Percentiles rank a stretch among this genome's conserved stretches.
Evolutionary conservation across 345 rosid genomes (phyloP).

Genomic region (Turritis glabra): DNA sequence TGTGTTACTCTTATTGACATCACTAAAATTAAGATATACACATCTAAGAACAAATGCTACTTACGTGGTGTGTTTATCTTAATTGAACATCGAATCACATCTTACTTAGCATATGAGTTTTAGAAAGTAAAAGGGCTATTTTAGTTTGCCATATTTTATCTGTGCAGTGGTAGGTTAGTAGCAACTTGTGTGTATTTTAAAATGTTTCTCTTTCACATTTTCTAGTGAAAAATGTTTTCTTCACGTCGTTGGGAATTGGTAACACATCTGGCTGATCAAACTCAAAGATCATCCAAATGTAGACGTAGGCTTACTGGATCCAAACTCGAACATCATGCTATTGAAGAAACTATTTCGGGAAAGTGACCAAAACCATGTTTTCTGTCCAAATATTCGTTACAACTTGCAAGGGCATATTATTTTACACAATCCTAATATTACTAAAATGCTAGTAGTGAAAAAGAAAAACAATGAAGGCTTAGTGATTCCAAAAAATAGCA

Average conservation of each 20-base stretch:
- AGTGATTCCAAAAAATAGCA: constrained; percentile 17
- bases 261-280: not conserved
- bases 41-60: not conserved
- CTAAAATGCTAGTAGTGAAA: constrained; percentile 6
- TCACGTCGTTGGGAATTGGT: not conserved
- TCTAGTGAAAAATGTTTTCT: too few species aligned
- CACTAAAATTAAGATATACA: constrained; percentile 15
- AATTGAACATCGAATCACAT: not conserved
- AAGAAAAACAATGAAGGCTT: not conserved
- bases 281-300: not conserved
- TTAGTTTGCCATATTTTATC: not conserved
- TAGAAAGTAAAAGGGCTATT: not conserved
- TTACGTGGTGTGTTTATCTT: constrained; percentile 36
- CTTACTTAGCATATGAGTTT: not conserved
- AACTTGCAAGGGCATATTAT: not conserved
- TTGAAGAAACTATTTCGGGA: not conserved
- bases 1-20: constrained; percentile 29
- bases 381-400: not conserved
- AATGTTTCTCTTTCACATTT: too few species aligned
- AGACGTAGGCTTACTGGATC: not conserved
- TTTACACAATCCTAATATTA: not conserved
- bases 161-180: not conserved
- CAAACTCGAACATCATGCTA: not conserved
- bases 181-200: not conserved
- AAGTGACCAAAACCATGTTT: not conserved